These are phyloP conservation scores for Trichosporon sp. DNA, from an alignment of 1,284 basidiomycete genomes.

Conservation along the genomic window DNA sequence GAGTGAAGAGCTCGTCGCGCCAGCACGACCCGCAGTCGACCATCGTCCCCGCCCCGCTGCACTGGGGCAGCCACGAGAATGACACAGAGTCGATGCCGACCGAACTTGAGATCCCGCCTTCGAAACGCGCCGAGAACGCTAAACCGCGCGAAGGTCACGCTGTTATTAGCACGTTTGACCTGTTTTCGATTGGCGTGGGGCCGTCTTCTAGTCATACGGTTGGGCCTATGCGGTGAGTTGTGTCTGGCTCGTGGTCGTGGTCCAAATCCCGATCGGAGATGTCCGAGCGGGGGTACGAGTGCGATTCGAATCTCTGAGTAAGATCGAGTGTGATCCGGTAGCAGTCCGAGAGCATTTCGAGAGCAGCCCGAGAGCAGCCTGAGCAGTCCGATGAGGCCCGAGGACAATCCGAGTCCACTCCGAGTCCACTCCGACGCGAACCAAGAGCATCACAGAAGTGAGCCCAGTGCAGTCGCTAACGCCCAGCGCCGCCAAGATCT, in stretches of 20 bases:
- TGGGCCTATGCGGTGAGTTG: conserved; percentile 64
- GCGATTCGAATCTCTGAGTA: too few relatives aligned
- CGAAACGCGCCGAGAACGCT: conserved; percentile 15
- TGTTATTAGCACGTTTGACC: conserved; percentile 85
- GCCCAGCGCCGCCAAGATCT: conserved; percentile 15
- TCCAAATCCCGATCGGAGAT: not conserved
- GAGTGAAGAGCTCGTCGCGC: not conserved
- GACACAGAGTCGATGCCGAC: not conserved
- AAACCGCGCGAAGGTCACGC: conserved; percentile 62
- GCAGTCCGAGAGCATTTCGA: too few relatives aligned
- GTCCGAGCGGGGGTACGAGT: too few relatives aligned
- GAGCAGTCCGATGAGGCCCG: too few relatives aligned
- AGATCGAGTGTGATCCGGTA: too few relatives aligned
- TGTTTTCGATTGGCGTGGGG: conserved; percentile 80
- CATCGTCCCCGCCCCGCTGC: not conserved
- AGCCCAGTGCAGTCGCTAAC: too few relatives aligned
- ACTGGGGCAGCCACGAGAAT: not conserved
- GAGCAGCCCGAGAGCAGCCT: too few relatives aligned
- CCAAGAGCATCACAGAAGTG: too few relatives aligned
- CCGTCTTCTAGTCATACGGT: conserved; percentile 58
- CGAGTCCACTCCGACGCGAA: too few relatives aligned
- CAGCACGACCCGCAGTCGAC: conserved; percentile 1
- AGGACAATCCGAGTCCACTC: too few relatives aligned
- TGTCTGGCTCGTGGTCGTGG: not conserved
- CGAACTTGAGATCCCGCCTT: conserved; percentile 13